Evolutionary conservation across 1,284 basidiomycete genomes (phyloP), one percentile per base, ranked within the genome.

Genomic region (Fomitiporia mediterranea): DNA sequence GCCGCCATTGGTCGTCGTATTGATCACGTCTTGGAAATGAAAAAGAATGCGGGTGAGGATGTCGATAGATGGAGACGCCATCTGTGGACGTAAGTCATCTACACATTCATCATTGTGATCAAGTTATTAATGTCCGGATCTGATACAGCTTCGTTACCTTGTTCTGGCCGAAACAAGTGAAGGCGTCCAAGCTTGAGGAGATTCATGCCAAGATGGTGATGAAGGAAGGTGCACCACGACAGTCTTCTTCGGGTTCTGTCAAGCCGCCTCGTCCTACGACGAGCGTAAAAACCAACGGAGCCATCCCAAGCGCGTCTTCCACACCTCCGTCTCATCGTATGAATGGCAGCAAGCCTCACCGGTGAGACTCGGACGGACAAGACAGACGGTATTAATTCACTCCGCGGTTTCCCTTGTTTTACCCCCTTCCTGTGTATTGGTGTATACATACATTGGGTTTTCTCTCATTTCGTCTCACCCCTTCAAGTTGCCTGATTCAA

Each of bases 131-230:
- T 61, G 60, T 61, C 62, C 55, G 57, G 58, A 61, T 28, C 40
- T n/a, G n/a, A 25, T 53, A 21, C 62, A 93, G 89, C 42, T 96
- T 96, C 63, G 91, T 94, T 34, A 94, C 93, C 1, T 80, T 94
- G 57, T 98, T 98, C 74, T 98, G 95, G 95, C 95, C 95, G 3
- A 92, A 95, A 74, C 92, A 95, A 72, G 93, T 96, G 62, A 94
- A 91, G 69, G 91, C 92, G 11, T 83, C 82, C 17, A 94, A 95
- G 70, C 75, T 96, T 40, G 90, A 94, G 70, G 91, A 93, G 66
- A 95, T 96, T 42, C 92, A 95, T 65, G 87, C 89, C 15, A 95
- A 95, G 74, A 91, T 96, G 84, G 89, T 92, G 59, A 86, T 86
- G 78, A 90, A 91, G 69, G 87, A 89, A 67, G 75, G 77, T 44